These are phyloP conservation scores for Phytophthora megakarya DNA, from an alignment of 352 stramenopile genomes.

Conservation along the genomic window DNA sequence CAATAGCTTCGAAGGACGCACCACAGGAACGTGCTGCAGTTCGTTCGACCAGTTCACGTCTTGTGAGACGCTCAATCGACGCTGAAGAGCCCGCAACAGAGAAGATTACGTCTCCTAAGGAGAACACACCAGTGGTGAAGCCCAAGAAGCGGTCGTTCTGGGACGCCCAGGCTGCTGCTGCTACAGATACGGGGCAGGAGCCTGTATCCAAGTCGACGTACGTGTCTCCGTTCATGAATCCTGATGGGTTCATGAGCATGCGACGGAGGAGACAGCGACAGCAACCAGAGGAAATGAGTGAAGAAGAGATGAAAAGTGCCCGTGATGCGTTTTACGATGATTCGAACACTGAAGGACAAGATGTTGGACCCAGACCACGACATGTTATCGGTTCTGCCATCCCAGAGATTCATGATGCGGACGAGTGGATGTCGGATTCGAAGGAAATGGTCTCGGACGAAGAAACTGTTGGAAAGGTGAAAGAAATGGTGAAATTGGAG, in stretches of 20 bases:
- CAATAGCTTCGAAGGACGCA: constrained; percentile 17
- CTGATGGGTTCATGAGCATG: constrained; percentile 36
- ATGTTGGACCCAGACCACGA: constrained; percentile 33
- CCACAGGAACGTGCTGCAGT: constrained; percentile 12
- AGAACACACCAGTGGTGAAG: constrained; percentile 7
- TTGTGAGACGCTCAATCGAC: background rate
- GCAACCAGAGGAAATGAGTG: constrained; percentile 21
- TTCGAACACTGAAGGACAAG: constrained; percentile 22
- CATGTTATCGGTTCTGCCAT: constrained; percentile 53
- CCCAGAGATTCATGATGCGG: constrained; percentile 36
- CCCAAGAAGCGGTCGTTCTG: constrained; percentile 39
- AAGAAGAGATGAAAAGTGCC: constrained; percentile 28
- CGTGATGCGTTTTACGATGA: constrained; percentile 48
- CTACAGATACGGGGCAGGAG: constrained; percentile 6
- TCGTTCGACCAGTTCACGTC: background rate
- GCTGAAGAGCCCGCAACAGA: constrained; percentile 2
- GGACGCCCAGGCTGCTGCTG: constrained; percentile 26
- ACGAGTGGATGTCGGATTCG: constrained; percentile 69
- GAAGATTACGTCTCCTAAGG: constrained; percentile 1
- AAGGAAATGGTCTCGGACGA: constrained; percentile 39
- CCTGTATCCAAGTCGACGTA: constrained; percentile 30
- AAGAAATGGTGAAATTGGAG: background rate
- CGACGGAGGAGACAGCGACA: constrained; percentile 25
- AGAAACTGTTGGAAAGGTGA: background rate
- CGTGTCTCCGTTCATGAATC: constrained; percentile 61